Percentiles rank a stretch among this genome's conserved stretches.
These are phyloP conservation scores for Cadophora luteo-olivacea DNA, from an alignment of 2,329 filamentous ascomycete genomes.

Conservation along the genomic window DNA sequence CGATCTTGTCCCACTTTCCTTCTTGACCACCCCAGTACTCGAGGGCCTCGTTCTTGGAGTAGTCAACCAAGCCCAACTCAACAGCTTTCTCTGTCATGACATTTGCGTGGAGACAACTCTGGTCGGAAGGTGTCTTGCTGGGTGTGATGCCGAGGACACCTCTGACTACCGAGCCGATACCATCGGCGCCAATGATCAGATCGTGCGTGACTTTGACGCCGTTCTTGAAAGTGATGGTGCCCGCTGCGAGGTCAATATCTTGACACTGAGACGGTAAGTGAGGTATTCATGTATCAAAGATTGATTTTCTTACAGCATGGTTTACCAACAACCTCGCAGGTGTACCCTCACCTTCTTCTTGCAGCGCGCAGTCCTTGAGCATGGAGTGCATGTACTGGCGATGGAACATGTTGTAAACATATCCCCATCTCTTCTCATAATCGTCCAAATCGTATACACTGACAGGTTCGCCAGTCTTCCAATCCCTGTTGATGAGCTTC, in stretches of 20 bases:
- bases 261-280: slow-evolving; percentile 54
- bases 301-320: slow-evolving; percentile 2
- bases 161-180: slow-evolving; percentile 70
- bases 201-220: slow-evolving; percentile 44
- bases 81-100: slow-evolving; percentile 41
- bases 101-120: slow-evolving; percentile 48
- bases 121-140: slow-evolving; percentile 45
- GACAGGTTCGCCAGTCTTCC: slow-evolving; percentile 70
- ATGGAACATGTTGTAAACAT: slow-evolving; percentile 68
- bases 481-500: slow-evolving; percentile 73
- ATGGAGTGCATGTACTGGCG: slow-evolving; percentile 72
- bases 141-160: slow-evolving; percentile 60
- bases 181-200: slow-evolving; percentile 54
- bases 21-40: slow-evolving; percentile 47
- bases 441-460: slow-evolving; percentile 69
- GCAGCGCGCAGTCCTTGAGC: slow-evolving; percentile 65
- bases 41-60: slow-evolving; percentile 38
- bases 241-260: slow-evolving; percentile 57
- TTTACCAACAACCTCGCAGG: slow-evolving; percentile 59
- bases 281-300: slow-evolving; percentile 58
- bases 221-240: slow-evolving; percentile 50
- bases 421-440: slow-evolving; percentile 70
- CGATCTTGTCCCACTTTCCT: slow-evolving; percentile 47
- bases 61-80: slow-evolving; percentile 36
- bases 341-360: slow-evolving; percentile 59